These are phyloP conservation scores for Leccinellum luteum DNA, from an alignment of 768 basidiomycete species.

Conservation along the genomic window DNA sequence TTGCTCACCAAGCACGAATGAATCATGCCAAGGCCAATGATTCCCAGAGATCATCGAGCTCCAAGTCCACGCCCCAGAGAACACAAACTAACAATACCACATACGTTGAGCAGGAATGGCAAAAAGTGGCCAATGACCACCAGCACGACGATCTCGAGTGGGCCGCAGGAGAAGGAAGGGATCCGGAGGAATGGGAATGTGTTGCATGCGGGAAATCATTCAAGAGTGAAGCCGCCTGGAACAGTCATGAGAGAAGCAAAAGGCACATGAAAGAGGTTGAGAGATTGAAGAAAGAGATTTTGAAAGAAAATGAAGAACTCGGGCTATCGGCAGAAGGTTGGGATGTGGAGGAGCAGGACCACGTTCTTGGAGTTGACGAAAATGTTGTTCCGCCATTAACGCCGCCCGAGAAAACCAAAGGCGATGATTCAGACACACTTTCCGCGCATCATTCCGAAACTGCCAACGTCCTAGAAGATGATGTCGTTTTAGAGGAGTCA, in stretches of 20 bases:
- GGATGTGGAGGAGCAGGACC: constrained; percentile 15
- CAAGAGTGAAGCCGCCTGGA: constrained; percentile 90
- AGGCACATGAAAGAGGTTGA: constrained; percentile 91
- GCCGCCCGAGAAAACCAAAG: constrained; percentile 6
- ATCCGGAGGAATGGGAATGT: constrained; percentile 88
- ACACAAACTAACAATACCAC: constrained; percentile 27
- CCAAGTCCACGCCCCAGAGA: constrained; percentile 28
- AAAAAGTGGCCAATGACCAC: constrained; percentile 49
- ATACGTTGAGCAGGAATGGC: constrained; percentile 91
- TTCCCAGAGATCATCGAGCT: constrained; percentile 30
- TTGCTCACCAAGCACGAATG: constrained; percentile 45
- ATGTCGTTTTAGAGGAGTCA: constrained; percentile 1
- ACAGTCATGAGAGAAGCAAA: constrained; percentile 93
- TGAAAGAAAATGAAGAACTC: constrained; percentile 65
- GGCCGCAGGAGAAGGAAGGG: constrained; percentile 67
- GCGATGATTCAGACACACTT: neutral
- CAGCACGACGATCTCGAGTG: constrained; percentile 61
- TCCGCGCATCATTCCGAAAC: neutral
- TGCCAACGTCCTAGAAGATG: constrained; percentile 7
- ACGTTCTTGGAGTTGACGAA: constrained; percentile 10
- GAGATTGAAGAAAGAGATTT: constrained; percentile 73
- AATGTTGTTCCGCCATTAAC: constrained; percentile 13
- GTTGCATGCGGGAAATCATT: constrained; percentile 92
- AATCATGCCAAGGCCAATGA: constrained; percentile 29
- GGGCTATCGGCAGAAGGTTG: constrained; percentile 43